Base-by-base conservation (phyloP, 495 filamentous ascomycete species). In the Niebla homalea region DNA sequence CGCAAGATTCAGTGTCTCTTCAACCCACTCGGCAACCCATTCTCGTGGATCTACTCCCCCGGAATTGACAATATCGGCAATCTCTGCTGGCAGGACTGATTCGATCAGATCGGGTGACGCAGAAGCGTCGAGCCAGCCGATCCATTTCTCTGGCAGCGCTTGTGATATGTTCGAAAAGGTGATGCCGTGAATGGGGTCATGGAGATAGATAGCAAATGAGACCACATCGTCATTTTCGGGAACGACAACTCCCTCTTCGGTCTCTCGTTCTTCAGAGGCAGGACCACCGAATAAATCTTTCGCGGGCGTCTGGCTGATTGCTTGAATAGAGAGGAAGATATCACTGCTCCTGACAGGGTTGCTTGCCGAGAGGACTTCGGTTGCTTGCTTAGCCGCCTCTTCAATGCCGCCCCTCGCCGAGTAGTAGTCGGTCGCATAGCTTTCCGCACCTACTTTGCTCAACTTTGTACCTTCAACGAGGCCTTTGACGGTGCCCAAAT, bases 21-120 rank as follows among this genome's bases (percentile, higher is more conserved):
- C 89, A 5, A 98, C 75, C 92, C 92, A 98, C 64, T 97, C 93
- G 0, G 89, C 81, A 35, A 94, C 85, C 92, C 92, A 98, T 65
- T 97, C 92, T 37, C 92, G 73, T 0, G 92, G 92, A 63, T 98
- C 92, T 2, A 96, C 84, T 32, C 89, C 92, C 16, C 93, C 93
- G 43, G 69, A 75, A 59, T 89, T 80, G 49, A 97, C 77, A 53
- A 97, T 93, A 63, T 92, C 84, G 1, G 74, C 73, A 55, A 98
- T 97, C 61, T 86, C 85, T 20, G 84, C 82, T 2, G 90, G 92
- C 8, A 92, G 68, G 19, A 66, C 62, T 42, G 64, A 68, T 26
- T 57, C 65, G 41, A 18, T 21, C 55, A 11, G 36, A 22, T 15
- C 57, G 54, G 18, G 70, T 62, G 46, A 63, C 0, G 76, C 66